Conservation (phyloP, 768 basidiomycete genomes). For the Boletus pseudopeckii region DNA sequence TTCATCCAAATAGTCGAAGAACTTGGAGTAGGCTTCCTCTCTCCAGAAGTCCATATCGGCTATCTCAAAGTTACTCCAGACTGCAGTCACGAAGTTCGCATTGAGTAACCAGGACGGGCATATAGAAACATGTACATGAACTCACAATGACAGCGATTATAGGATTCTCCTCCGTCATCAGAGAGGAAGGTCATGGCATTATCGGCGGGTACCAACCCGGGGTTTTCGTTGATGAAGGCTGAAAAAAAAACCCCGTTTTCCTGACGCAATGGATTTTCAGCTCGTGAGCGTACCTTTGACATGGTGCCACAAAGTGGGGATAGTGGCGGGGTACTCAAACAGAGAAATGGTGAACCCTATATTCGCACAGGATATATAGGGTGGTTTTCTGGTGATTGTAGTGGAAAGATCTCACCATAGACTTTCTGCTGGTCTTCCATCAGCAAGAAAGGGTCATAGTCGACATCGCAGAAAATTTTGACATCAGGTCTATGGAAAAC, state of each 20-base stretch:
- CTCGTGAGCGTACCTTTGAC: slow-evolving; percentile 52
- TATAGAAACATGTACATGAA: slow-evolving; percentile 14
- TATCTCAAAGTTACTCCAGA: slow-evolving; percentile 80
- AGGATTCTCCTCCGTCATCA: slow-evolving; percentile 62
- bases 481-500: slow-evolving; percentile 57
- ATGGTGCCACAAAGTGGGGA: slow-evolving; percentile 73
- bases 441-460: slow-evolving; percentile 75
- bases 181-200: slow-evolving; percentile 75
- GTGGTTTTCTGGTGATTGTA: slow-evolving; percentile 7
- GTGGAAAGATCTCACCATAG: slow-evolving; percentile 52
- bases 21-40: slow-evolving; percentile 74
- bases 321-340: slow-evolving; percentile 75
- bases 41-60: slow-evolving; percentile 89
- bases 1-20: slow-evolving; percentile 77
- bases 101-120: neutral
- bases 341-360: slow-evolving; percentile 77
- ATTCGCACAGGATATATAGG: slow-evolving; percentile 19
- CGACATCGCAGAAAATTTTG: slow-evolving; percentile 76
- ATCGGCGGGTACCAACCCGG: slow-evolving; percentile 54
- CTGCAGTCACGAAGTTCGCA: slow-evolving; percentile 36
- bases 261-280: neutral
- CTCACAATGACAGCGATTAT: slow-evolving; percentile 78
- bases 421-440: slow-evolving; percentile 81
- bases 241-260: neutral
- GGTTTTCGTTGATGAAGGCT: slow-evolving; percentile 69